phyloP scores from a whole-genome alignment of 257 asterid species.

The Solanum sparsipilum region DNA sequence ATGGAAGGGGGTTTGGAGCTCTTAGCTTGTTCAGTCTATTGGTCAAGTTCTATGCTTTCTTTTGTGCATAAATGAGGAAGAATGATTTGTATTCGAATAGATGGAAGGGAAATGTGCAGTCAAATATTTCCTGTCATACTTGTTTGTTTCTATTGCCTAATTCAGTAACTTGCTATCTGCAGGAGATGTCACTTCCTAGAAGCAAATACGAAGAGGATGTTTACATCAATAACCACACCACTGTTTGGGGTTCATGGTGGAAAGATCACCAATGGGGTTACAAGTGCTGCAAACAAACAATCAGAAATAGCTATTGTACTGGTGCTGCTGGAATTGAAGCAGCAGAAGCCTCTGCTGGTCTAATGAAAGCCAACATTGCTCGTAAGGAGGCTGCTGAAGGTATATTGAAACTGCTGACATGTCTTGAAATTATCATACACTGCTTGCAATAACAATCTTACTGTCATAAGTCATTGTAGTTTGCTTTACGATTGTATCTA shows the following conservation, averaged over 20 bases:
- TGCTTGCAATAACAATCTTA: background rate
- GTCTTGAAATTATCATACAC: background rate
- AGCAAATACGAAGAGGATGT: slow-evolving; percentile 93
- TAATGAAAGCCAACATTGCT: slow-evolving; percentile 88
- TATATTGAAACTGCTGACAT: slow-evolving; percentile 1
- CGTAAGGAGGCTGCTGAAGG: slow-evolving; percentile 84
- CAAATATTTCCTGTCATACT: background rate
- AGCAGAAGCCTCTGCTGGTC: slow-evolving; percentile 83
- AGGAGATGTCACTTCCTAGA: slow-evolving; percentile 73
- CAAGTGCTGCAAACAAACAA: slow-evolving; percentile 80
- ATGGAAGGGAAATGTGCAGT: background rate
- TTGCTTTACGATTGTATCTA: background rate
- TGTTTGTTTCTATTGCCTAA: background rate
- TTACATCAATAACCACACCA: slow-evolving; percentile 58
- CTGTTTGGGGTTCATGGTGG: slow-evolving; percentile 99
- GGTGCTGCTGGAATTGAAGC: slow-evolving; percentile 96
- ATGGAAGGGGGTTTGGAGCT: background rate
- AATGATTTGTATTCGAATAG: background rate
- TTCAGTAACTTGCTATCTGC: slow-evolving; percentile 1
- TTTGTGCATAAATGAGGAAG: background rate
- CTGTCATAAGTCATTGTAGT: background rate
- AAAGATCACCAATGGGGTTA: slow-evolving; percentile 94
- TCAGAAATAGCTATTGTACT: slow-evolving; percentile 81
- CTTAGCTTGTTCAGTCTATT: background rate
- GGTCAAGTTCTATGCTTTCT: background rate